Evolutionary conservation across 2,329 filamentous ascomycete genomes (phyloP), one percentile per base, ranked within the genome.

Genomic region (Diaporthe amygdali): DNA sequence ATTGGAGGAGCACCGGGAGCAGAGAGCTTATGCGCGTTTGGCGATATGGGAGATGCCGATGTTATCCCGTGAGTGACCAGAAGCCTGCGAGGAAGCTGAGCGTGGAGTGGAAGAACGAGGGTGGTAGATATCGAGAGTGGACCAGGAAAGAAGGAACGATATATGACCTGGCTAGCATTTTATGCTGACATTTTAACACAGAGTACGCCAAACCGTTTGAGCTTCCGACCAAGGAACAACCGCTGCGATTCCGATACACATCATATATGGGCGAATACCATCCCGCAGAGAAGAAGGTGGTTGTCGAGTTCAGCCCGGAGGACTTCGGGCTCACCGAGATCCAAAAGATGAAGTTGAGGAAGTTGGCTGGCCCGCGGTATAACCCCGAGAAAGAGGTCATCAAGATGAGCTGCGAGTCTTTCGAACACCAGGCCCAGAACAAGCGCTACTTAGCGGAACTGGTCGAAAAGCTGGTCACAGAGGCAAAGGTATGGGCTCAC

Each of bases 1-100:
- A 84, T 84, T 99, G 76, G 94, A 98, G 77, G 89, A 96, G 81
- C 92, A 97, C 77, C 89, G 96, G 74, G 95, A 98, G 82, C 88
- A 96, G 79, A 89, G 96, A 85, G 91, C 97, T 78, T 98, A 97
- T 81, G 92, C 93, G 59, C 89, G 96, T 66, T 86, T 97, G 76
- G 91, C 93, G 56, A 94, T 95, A 30, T 99, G 96, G 95, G 96
- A 99, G 82, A 94, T 99, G 92, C 96, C 96, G 12, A 84, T 97
- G 74, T 86, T 99, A 72, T 90, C 92, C 71, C 93, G 95, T 97
- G 89, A 81, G 94, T 87, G 32, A 47, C 7, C 20, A 20, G 30
- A 12, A 37, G 47, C 22, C n/a, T 51, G 27, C 14, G 32, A 14
- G 25, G n/a, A 32, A n/a, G 32, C 17, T 12, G 14, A 44, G 46